A percentile compares a stretch with the other conserved stretches of the same genome.
phyloP scores from a whole-genome alignment of 2,329 filamentous ascomycete genomes.

The Neocucurbitaria cava region DNA sequence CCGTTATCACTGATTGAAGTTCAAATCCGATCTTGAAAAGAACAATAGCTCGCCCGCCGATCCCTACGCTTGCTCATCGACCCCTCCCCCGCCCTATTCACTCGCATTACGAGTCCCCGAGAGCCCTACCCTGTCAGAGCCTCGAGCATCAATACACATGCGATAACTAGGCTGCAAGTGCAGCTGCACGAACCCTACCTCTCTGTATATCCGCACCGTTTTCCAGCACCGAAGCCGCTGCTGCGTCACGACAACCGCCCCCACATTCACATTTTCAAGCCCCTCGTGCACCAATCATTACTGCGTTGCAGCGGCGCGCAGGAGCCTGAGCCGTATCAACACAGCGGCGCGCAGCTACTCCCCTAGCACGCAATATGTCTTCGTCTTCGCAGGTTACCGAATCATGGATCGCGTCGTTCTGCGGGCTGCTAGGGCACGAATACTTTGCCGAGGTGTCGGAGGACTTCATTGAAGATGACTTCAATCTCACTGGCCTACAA shows the following conservation, averaged over 20 bases:
- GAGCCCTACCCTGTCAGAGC: slow-evolving; percentile 10
- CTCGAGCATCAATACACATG: slow-evolving; percentile 17
- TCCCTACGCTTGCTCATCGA: slow-evolving; percentile 16
- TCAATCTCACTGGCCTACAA: slow-evolving; percentile 95
- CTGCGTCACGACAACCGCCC: slow-evolving; percentile 14
- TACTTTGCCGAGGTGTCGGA: slow-evolving; percentile 99
- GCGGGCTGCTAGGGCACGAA: slow-evolving; percentile 92
- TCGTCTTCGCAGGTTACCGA: slow-evolving; percentile 70
- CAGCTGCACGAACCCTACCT: slow-evolving; percentile 15
- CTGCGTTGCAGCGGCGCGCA: slow-evolving; percentile 27
- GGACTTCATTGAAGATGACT: slow-evolving; percentile 99
- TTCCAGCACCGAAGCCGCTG: not conserved
- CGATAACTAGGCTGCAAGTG: slow-evolving; percentile 25
- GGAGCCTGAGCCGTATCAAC: slow-evolving; percentile 21
- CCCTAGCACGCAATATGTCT: slow-evolving; percentile 54
- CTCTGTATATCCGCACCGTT: not conserved
- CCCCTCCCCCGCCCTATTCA: slow-evolving; percentile 19
- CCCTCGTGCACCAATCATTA: slow-evolving; percentile 29
- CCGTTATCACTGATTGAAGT: slow-evolving; percentile 5
- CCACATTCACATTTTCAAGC: slow-evolving; percentile 40
- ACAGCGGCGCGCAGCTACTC: slow-evolving; percentile 17
- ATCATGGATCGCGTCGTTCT: slow-evolving; percentile 98
- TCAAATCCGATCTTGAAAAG: not conserved
- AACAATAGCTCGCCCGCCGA: slow-evolving; percentile 3
- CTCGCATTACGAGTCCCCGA: slow-evolving; percentile 16